Evolutionary conservation across 306 rosid genomes (phyloP), one percentile per base, ranked within the genome.

Genomic region (Vigna angularis): DNA sequence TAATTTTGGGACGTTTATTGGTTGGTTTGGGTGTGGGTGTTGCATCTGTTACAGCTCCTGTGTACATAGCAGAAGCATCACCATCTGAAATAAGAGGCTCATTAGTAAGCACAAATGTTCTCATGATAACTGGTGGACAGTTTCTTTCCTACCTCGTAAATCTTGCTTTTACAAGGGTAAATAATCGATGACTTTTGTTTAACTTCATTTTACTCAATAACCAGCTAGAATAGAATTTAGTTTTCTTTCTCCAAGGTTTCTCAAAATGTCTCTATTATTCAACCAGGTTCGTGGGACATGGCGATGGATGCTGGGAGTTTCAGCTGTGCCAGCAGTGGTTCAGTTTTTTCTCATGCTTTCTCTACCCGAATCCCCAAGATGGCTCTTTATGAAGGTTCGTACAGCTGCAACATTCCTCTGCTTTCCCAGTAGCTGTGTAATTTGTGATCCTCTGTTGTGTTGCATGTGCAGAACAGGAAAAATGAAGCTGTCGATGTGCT

Each of bases 231-330:
- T 45, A 45, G 50, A 45, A 45, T 9, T 11, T 12, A 45, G 1
- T 45, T 45, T 45, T 45, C 15, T 45, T 45, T 45, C 0, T 45
- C 15, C 15, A 0, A 2, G 28, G 28, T 26, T 0, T 26, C 3
- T 26, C 49, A 44, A 44, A 10, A 44, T 53, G 59, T 53, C 11
- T 55, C 61, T 16, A n/a, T 17, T 64, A 24, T 17, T 59, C 14
- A 66, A 9, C 22, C 78, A 92, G 93, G 96, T 91, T 73, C 94
- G 88, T 1, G 98, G 98, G 53, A 94, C 98, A 26, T 94, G 98
- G 98, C 76, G 98, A 67, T 92, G 98, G 97, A 92, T 94, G 98
- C 88, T 94, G 7, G 98, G 98, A 47, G 96, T 84, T 84, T 84
- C 98, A 4, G 92, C 87, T 15, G 71, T 94, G 20, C 98, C 98